These are phyloP conservation scores for Cryptococcus sp. DNA, from an alignment of 1,284 basidiomycete species.

Conservation along the genomic window DNA sequence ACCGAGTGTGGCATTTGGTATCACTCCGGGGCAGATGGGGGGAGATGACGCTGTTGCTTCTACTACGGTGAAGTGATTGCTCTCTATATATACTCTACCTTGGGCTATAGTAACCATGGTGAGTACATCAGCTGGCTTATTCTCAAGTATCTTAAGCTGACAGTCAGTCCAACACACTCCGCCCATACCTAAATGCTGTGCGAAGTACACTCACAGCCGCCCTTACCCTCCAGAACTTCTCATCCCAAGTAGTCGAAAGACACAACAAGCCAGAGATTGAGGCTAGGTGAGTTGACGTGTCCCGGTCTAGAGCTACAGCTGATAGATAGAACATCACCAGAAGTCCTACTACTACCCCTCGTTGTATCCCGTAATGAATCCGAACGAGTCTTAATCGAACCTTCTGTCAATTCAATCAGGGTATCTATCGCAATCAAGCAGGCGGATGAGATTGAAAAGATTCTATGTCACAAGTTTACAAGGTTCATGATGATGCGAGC, in stretches of 20 bases:
- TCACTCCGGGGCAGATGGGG: too few species aligned
- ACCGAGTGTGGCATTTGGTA: not conserved
- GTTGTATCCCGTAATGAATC: constrained; percentile 94
- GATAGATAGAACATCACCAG: constrained; percentile 69
- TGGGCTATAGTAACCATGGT: too few species aligned
- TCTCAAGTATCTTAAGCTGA: too few species aligned
- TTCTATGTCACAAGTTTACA: constrained; percentile 98
- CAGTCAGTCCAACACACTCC: constrained; percentile 60
- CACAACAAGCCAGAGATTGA: constrained; percentile 97
- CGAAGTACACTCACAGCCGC: constrained; percentile 95
- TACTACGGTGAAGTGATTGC: too few species aligned
- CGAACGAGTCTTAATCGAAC: constrained; percentile 93
- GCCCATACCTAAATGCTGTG: constrained; percentile 94
- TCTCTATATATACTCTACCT: too few species aligned
- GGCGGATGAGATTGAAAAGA: constrained; percentile 97
- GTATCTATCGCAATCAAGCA: constrained; percentile 98
- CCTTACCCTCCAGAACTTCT: constrained; percentile 93
- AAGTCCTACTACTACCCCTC: constrained; percentile 88
- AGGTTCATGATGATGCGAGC: constrained; percentile 98
- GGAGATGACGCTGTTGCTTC: too few species aligned
- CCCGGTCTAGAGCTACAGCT: not conserved
- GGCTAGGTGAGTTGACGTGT: constrained; percentile 57
- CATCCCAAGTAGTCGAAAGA: constrained; percentile 92
- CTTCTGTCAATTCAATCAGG: constrained; percentile 93
- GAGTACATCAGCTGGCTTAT: too few species aligned